Evolutionary conservation across 768 basidiomycete genomes (phyloP).

Genomic region (Kwoniella pini): DNA sequence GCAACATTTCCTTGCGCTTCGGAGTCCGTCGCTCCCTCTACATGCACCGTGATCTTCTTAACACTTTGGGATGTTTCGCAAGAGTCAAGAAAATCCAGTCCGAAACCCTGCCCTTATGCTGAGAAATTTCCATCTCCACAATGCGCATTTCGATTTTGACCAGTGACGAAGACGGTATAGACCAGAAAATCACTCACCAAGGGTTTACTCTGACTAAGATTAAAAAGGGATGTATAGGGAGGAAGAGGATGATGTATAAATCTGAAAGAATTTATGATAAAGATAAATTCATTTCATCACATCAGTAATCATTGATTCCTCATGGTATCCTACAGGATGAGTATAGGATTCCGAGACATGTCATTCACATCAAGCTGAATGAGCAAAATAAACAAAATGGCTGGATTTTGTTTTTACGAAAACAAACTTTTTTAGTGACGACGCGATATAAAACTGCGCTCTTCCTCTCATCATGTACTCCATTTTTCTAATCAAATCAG

Average conservation of each 20-base stretch:
- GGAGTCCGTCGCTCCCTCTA: too few species aligned
- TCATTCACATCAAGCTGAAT: too few species aligned
- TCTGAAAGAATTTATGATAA: neutral
- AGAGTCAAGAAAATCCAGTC: too few species aligned
- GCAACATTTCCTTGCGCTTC: too few species aligned
- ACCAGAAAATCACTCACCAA: conserved; percentile 5
- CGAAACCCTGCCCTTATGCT: neutral
- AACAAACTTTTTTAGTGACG: neutral
- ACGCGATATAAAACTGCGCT: conserved; percentile 3
- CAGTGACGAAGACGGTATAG: conserved; percentile 1
- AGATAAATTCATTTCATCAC: neutral
- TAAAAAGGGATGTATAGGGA: neutral
- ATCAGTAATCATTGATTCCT: neutral
- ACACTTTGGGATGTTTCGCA: neutral
- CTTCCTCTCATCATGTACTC: conserved; percentile 2
- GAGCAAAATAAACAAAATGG: conserved; percentile 10
- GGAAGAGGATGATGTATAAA: neutral
- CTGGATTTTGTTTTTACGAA: neutral
- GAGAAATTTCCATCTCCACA: neutral
- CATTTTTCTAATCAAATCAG: neutral
- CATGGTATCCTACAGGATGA: neutral
- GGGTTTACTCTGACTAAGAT: conserved; percentile 2
- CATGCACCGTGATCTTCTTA: too few species aligned
- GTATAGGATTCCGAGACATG: too few species aligned
- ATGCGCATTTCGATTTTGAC: neutral